Evolutionary conservation across 768 basidiomycete species (phyloP).

Genomic region (Tricholomella constricta): DNA sequence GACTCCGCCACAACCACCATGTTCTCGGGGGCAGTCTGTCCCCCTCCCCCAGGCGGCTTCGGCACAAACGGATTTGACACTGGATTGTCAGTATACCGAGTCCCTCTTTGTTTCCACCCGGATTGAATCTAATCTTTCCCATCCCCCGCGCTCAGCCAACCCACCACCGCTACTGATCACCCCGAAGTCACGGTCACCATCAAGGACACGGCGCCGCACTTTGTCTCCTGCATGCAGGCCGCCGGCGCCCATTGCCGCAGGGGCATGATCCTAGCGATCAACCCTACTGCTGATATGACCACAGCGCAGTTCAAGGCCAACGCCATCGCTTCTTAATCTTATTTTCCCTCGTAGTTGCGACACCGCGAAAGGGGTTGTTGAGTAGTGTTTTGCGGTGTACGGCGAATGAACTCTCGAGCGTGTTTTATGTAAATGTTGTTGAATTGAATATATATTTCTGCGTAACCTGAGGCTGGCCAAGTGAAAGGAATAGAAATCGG

Average conservation of each 20-base stretch:
- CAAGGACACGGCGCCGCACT: not conserved
- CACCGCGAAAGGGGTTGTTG: too few relatives aligned
- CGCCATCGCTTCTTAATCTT: not conserved
- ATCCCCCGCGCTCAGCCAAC: too few relatives aligned
- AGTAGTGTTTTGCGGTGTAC: too few relatives aligned
- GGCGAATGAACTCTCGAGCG: too few relatives aligned
- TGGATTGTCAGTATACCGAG: not conserved
- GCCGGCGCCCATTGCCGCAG: conserved; percentile 4
- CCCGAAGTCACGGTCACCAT: not conserved
- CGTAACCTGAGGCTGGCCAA: too few relatives aligned
- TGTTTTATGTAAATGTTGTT: too few relatives aligned
- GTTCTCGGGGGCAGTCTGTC: not conserved
- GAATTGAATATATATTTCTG: too few relatives aligned
- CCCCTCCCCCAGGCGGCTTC: conserved; percentile 2
- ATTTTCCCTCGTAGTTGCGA: too few relatives aligned
- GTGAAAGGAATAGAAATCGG: too few relatives aligned
- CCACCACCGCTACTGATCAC: not conserved
- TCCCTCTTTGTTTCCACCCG: not conserved
- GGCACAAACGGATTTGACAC: conserved; percentile 2
- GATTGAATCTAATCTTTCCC: too few relatives aligned
- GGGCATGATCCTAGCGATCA: conserved; percentile 5
- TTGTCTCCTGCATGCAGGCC: conserved; percentile 7
- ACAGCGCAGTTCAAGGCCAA: conserved; percentile 5
- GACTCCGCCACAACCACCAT: conserved; percentile 4
- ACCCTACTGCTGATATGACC: not conserved